phyloP scores from a whole-genome alignment of 2,329 filamentous ascomycete genomes.

The Penicillium frequentans region DNA sequence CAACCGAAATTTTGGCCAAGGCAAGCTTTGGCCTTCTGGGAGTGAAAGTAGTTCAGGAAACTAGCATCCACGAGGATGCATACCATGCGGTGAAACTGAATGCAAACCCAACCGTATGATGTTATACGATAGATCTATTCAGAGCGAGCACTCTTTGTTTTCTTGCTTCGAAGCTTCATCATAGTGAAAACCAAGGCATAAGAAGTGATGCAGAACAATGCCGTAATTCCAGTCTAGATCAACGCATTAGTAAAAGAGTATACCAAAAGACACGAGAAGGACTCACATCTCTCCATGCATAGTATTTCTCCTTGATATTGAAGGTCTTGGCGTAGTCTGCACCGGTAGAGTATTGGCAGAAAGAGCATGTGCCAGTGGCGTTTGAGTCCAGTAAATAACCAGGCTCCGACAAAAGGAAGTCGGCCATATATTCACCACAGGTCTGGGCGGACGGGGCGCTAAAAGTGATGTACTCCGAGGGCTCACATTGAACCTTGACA shows the following conservation, averaged over 20 bases:
- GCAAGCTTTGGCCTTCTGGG: neutral
- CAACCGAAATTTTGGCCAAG: neutral
- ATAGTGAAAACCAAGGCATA: slow-evolving; percentile 48
- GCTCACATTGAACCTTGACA: slow-evolving; percentile 36
- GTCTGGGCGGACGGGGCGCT: slow-evolving; percentile 29
- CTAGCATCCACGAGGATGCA: neutral
- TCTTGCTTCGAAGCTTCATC: slow-evolving; percentile 53
- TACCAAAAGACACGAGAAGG: neutral
- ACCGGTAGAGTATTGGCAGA: slow-evolving; percentile 33
- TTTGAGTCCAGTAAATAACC: slow-evolving; percentile 33
- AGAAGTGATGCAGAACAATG: slow-evolving; percentile 43
- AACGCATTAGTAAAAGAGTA: neutral
- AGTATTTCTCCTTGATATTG: slow-evolving; percentile 35
- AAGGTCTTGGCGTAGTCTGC: slow-evolving; percentile 37
- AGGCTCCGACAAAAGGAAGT: slow-evolving; percentile 27
- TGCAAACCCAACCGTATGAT: neutral
- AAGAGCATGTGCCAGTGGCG: slow-evolving; percentile 27
- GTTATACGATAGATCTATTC: slow-evolving; percentile 17
- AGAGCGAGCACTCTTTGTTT: slow-evolving; percentile 45
- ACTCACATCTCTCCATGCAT: slow-evolving; percentile 40
- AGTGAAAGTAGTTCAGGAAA: neutral
- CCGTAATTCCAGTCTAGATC: slow-evolving; percentile 41
- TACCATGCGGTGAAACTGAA: neutral
- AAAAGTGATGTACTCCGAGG: slow-evolving; percentile 33
- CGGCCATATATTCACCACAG: slow-evolving; percentile 36